phyloP scores from a whole-genome alignment of 495 filamentous ascomycete genomes.

The Neohortaea acidophila region DNA sequence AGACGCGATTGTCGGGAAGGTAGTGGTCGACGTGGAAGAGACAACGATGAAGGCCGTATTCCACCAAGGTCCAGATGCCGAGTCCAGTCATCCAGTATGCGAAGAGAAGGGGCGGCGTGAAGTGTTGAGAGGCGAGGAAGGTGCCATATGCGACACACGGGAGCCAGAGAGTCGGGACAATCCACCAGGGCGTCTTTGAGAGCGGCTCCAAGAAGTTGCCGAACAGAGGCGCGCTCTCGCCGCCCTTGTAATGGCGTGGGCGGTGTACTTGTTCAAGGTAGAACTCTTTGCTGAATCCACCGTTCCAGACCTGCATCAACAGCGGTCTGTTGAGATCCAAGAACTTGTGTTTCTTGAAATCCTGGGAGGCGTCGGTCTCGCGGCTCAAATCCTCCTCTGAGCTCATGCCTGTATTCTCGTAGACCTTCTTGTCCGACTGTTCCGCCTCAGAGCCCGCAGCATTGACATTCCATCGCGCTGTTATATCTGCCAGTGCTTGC shows the following conservation, averaged over 20 bases:
- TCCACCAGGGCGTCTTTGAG: conserved; percentile 84
- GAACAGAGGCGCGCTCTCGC: conserved; percentile 83
- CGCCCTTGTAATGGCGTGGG: conserved; percentile 85
- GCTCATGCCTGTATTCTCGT: conserved; percentile 69
- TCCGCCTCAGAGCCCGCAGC: conserved; percentile 12
- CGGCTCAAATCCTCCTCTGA: conserved; percentile 70
- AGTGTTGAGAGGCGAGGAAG: conserved; percentile 45
- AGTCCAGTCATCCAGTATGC: conserved; percentile 51
- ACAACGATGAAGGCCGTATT: conserved; percentile 81
- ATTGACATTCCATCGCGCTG: conserved; percentile 12
- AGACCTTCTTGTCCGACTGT: conserved; percentile 33
- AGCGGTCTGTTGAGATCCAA: conserved; percentile 78
- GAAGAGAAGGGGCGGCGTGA: conserved; percentile 32
- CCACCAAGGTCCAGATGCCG: conserved; percentile 72
- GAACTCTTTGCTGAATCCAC: conserved; percentile 80
- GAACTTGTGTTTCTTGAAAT: conserved; percentile 83
- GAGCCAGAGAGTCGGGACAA: conserved; percentile 76
- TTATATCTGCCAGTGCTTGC: conserved; percentile 10
- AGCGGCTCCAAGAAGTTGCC: conserved; percentile 96
- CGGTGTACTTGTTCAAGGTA: conserved; percentile 94
- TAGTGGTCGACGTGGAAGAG: conserved; percentile 90
- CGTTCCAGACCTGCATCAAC: conserved; percentile 74
- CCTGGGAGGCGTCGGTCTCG: conserved; percentile 58
- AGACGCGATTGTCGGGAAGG: conserved; percentile 84
- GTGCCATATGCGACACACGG: conserved; percentile 63